Conservation (phyloP, 2,329 filamentous ascomycete species). For the Pleomassaria siparia region DNA sequence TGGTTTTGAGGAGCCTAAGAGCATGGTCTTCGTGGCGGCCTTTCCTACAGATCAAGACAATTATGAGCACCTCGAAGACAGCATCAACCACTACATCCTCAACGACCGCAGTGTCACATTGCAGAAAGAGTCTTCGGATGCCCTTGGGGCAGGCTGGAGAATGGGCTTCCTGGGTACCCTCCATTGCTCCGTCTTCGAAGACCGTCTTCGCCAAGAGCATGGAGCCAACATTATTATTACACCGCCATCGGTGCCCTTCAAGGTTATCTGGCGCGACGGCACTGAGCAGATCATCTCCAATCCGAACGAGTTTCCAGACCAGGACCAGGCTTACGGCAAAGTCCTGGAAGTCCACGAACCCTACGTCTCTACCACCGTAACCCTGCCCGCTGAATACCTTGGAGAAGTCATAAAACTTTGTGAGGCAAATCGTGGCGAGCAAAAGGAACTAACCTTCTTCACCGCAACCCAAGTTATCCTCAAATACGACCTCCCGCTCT, state of each 20-base stretch:
- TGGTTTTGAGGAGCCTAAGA: slow-evolving; percentile 95
- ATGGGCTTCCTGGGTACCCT: slow-evolving; percentile 94
- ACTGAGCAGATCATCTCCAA: slow-evolving; percentile 78
- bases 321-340: slow-evolving; percentile 56
- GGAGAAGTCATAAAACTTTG: slow-evolving; percentile 95
- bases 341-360: slow-evolving; percentile 68
- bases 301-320: slow-evolving; percentile 84
- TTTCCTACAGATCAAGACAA: slow-evolving; percentile 92
- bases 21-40: slow-evolving; percentile 98
- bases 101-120: slow-evolving; percentile 95
- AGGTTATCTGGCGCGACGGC: slow-evolving; percentile 78
- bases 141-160: slow-evolving; percentile 89
- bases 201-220: slow-evolving; percentile 90
- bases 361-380: slow-evolving; percentile 81
- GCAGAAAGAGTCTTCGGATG: slow-evolving; percentile 92
- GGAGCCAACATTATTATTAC: slow-evolving; percentile 96
- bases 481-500: slow-evolving; percentile 84
- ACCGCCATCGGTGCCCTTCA: slow-evolving; percentile 90
- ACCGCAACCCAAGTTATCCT: slow-evolving; percentile 90
- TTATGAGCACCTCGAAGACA: slow-evolving; percentile 85
- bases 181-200: slow-evolving; percentile 98
- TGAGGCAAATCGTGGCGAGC: slow-evolving; percentile 83
- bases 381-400: slow-evolving; percentile 89
- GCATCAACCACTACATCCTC: slow-evolving; percentile 87
- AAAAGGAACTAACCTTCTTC: slow-evolving; percentile 88